These are phyloP conservation scores for Calonectria pauciramosa DNA, from an alignment of 2,329 filamentous ascomycete species.

Conservation along the genomic window DNA sequence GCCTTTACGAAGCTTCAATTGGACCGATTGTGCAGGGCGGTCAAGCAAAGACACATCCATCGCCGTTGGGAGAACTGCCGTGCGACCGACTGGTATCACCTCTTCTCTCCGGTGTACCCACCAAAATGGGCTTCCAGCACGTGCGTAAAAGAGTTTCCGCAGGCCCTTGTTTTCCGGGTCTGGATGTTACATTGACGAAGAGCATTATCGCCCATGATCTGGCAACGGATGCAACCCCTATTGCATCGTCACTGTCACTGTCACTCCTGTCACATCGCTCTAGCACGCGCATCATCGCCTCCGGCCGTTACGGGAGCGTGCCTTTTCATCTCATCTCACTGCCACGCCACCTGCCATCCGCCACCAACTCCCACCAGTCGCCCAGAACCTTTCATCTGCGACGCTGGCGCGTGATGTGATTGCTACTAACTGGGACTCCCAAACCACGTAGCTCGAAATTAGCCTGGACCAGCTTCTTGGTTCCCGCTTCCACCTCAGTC, in stretches of 20 bases:
- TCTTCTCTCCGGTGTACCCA: neutral
- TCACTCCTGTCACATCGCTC: neutral
- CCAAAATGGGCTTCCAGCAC: conserved; percentile 4
- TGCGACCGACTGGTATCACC: neutral
- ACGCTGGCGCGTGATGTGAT: conserved; percentile 30
- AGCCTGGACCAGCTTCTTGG: conserved; percentile 21
- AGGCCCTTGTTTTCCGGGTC: conserved; percentile 5
- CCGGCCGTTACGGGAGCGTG: neutral
- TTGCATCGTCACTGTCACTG: conserved; percentile 4
- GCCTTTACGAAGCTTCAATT: neutral
- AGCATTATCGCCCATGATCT: conserved; percentile 17
- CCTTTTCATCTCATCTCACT: conserved; percentile 24
- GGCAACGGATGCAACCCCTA: conserved; percentile 10
- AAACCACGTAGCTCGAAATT: conserved; percentile 29
- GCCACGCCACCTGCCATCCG: conserved; percentile 14
- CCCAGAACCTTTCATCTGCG: conserved; percentile 19
- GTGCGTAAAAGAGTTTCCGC: conserved; percentile 24
- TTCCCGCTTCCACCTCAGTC: conserved; percentile 30
- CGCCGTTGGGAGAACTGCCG: neutral
- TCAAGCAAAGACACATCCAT: conserved; percentile 11
- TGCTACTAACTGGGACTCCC: conserved; percentile 26
- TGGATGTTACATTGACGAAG: conserved; percentile 17
- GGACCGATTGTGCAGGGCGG: neutral
- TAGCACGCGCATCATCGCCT: neutral
- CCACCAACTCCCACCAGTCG: neutral